Percentiles rank a stretch among this genome's conserved stretches.
Conservation (phyloP, 2,329 filamentous ascomycete species). For the Rhynchosporium graminicola region DNA sequence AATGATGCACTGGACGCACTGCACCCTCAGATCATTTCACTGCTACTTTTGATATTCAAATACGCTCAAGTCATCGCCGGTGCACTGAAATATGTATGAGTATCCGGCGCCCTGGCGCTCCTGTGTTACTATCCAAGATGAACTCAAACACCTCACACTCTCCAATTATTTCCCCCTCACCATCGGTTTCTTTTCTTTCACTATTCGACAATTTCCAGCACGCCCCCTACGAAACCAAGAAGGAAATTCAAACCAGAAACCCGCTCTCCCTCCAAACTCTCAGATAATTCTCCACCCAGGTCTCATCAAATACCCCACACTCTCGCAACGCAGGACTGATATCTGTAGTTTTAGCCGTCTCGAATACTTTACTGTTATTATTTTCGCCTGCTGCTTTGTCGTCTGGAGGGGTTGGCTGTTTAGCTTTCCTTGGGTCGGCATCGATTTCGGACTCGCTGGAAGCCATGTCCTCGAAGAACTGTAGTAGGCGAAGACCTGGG, state of each 20-base stretch:
- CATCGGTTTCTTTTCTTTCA: neutral
- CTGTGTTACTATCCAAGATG: too few species aligned
- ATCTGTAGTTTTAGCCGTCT: constrained; percentile 29
- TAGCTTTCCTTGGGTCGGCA: neutral
- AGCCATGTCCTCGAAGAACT: constrained; percentile 36
- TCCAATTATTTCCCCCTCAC: neutral
- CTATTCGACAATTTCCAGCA: neutral
- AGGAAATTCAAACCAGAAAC: constrained; percentile 24
- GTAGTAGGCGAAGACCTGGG: constrained; percentile 31
- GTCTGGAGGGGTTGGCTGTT: neutral
- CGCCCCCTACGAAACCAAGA: too few species aligned
- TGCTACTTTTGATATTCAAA: too few species aligned
- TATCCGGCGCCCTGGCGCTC: too few species aligned
- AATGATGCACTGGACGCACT: neutral
- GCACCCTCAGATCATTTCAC: too few species aligned
- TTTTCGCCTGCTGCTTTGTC: constrained; percentile 3
- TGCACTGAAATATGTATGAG: too few species aligned
- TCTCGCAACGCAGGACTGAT: constrained; percentile 27
- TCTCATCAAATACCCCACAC: constrained; percentile 25
- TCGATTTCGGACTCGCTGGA: neutral
- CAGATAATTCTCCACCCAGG: constrained; percentile 31
- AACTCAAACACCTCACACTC: neutral
- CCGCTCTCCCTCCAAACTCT: constrained; percentile 31
- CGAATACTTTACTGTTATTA: constrained; percentile 25
- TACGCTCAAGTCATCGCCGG: too few species aligned